These are phyloP conservation scores for Solanum chaucha DNA, from an alignment of 257 asterid genomes.

Conservation along the genomic window DNA sequence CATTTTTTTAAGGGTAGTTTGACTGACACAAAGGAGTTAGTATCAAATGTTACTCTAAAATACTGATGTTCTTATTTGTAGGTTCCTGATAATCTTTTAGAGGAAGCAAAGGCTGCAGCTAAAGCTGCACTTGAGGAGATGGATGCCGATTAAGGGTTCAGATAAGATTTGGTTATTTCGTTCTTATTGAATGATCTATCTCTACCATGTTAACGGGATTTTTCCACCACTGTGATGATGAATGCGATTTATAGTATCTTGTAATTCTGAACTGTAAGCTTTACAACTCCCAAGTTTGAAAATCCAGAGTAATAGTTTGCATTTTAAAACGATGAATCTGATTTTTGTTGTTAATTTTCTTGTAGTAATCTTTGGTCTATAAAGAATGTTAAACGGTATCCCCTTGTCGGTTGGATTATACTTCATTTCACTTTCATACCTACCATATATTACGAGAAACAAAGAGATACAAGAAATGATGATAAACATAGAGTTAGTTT, in stretches of 20 bases:
- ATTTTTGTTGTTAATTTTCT: not conserved
- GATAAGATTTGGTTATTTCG: too few species aligned
- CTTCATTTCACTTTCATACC: not conserved
- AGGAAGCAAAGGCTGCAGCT: conserved; percentile 87
- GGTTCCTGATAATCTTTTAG: conserved; percentile 74
- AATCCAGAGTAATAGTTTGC: not conserved
- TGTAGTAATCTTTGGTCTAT: not conserved
- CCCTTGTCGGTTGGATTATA: not conserved
- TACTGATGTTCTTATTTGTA: conserved; percentile 2
- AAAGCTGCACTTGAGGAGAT: conserved; percentile 95
- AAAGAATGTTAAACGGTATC: not conserved
- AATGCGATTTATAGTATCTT: not conserved
- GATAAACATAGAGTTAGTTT: not conserved
- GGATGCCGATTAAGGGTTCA: conserved; percentile 67
- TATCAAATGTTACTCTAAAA: not conserved
- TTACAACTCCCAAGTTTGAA: not conserved
- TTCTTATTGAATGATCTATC: too few species aligned
- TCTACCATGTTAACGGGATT: not conserved
- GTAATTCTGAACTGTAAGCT: not conserved
- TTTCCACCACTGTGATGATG: not conserved
- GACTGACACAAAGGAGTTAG: not conserved
- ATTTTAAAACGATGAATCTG: not conserved
- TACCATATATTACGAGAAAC: not conserved
- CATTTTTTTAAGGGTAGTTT: not conserved
- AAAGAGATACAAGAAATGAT: not conserved